Conservation (phyloP, 1,284 basidiomycete species). For the Volvariella surrecta region DNA sequence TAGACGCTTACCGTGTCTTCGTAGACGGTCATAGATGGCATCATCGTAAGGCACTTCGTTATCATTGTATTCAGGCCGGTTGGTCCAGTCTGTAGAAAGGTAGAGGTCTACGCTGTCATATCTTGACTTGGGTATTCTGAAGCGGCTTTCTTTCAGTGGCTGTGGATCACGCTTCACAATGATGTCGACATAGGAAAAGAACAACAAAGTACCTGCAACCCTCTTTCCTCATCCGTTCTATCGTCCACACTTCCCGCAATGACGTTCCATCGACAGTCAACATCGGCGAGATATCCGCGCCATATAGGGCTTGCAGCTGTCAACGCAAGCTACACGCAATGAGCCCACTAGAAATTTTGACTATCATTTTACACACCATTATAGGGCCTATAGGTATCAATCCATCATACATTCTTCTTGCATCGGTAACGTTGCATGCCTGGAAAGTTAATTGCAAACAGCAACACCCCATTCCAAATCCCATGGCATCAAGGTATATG, state of each 20-base stretch:
- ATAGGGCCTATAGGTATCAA: slow-evolving; percentile 92
- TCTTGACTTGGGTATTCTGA: slow-evolving; percentile 88
- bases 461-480: slow-evolving; percentile 99
- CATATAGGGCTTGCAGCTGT: slow-evolving; percentile 93
- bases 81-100: slow-evolving; percentile 80
- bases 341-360: not conserved
- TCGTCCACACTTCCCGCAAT: slow-evolving; percentile 97
- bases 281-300: slow-evolving; percentile 91
- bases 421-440: slow-evolving; percentile 88
- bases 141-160: slow-evolving; percentile 72
- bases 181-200: slow-evolving; percentile 2
- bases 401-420: slow-evolving; percentile 89
- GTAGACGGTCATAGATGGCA: slow-evolving; percentile 62
- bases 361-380: slow-evolving; percentile 47
- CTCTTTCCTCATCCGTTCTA: slow-evolving; percentile 90
- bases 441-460: slow-evolving; percentile 98
- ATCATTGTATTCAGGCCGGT: slow-evolving; percentile 93
- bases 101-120: slow-evolving; percentile 97
- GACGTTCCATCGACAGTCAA: slow-evolving; percentile 98
- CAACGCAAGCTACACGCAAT: slow-evolving; percentile 65
- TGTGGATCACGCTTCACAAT: slow-evolving; percentile 21
- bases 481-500: slow-evolving; percentile 99
- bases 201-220: slow-evolving; percentile 51
- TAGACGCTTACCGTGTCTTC: slow-evolving; percentile 54
- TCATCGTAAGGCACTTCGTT: slow-evolving; percentile 76